Evolutionary conservation across 169 alveolate species (phyloP).

Genomic region (Eimeria praecox): DNA sequence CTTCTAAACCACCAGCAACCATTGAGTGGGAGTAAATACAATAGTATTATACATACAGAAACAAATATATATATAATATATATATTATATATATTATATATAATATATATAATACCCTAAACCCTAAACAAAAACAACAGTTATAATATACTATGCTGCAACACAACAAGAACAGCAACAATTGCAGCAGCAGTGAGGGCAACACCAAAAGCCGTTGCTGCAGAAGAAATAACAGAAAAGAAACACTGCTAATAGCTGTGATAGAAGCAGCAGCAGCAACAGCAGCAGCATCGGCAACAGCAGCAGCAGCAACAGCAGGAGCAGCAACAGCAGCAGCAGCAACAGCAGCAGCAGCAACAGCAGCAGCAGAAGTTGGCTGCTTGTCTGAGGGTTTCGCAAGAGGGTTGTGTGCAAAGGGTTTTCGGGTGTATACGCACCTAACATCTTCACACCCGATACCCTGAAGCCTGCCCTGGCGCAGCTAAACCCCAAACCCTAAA

Average conservation of each 20-base stretch:
- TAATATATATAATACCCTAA: too few relatives aligned
- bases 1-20: slow-evolving; percentile 88
- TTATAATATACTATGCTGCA: not conserved
- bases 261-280: not conserved
- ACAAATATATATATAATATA: too few relatives aligned
- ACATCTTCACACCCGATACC: too few relatives aligned
- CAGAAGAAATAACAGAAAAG: not conserved
- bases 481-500: too few relatives aligned
- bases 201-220: not conserved
- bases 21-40: slow-evolving; percentile 86
- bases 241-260: not conserved
- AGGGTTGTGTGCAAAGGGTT: not conserved
- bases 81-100: too few relatives aligned
- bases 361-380: not conserved
- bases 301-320: not conserved
- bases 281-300: not conserved
- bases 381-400: not conserved
- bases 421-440: too few relatives aligned
- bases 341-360: not conserved
- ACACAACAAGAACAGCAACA: not conserved
- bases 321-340: not conserved
- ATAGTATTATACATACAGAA: too few relatives aligned
- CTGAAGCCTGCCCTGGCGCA: too few relatives aligned
- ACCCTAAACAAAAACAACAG: not conserved
- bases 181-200: not conserved